Percentiles rank a stretch among this genome's conserved stretches.
Conservation (phyloP, 2,329 filamentous ascomycete genomes). For the Plenodomus lindquistii region DNA sequence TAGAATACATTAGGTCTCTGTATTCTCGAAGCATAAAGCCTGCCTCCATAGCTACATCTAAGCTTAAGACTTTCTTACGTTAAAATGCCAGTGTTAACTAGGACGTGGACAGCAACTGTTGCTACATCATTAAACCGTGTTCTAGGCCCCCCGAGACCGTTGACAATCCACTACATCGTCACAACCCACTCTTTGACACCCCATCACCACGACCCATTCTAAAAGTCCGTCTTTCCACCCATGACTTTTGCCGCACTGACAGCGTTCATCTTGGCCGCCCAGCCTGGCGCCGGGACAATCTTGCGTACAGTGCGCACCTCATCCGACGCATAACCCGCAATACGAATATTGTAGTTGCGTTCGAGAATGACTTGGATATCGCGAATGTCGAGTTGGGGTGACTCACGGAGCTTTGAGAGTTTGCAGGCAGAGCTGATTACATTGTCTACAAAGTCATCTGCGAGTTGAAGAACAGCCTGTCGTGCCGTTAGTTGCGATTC, state of each 20-base stretch:
- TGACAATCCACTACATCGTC: too few species aligned
- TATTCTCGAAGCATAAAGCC: too few species aligned
- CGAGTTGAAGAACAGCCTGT: slow-evolving; percentile 85
- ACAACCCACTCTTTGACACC: too few species aligned
- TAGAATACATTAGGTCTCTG: too few species aligned
- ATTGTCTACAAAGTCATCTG: slow-evolving; percentile 93
- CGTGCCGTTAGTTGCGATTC: too few species aligned
- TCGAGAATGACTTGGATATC: slow-evolving; percentile 60
- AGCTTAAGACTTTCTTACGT: too few species aligned
- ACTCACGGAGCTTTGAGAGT: slow-evolving; percentile 89
- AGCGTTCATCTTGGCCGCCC: slow-evolving; percentile 97
- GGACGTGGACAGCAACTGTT: too few species aligned
- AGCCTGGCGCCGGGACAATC: slow-evolving; percentile 82
- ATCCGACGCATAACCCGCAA: slow-evolving; percentile 92
- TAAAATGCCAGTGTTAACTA: too few species aligned
- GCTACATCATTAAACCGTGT: too few species aligned
- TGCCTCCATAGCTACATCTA: too few species aligned
- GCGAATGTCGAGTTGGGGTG: slow-evolving; percentile 81
- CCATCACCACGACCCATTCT: too few species aligned
- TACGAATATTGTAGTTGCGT: slow-evolving; percentile 74
- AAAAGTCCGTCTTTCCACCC: slow-evolving; percentile 50
- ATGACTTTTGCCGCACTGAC: slow-evolving; percentile 88
- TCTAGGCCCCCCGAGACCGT: too few species aligned
- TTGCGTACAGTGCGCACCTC: slow-evolving; percentile 94
- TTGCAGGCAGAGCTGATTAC: slow-evolving; percentile 86